Evolutionary conservation across 164 flowering plant genomes (phyloP).

Genomic region (Euptelea pleiosperma): DNA sequence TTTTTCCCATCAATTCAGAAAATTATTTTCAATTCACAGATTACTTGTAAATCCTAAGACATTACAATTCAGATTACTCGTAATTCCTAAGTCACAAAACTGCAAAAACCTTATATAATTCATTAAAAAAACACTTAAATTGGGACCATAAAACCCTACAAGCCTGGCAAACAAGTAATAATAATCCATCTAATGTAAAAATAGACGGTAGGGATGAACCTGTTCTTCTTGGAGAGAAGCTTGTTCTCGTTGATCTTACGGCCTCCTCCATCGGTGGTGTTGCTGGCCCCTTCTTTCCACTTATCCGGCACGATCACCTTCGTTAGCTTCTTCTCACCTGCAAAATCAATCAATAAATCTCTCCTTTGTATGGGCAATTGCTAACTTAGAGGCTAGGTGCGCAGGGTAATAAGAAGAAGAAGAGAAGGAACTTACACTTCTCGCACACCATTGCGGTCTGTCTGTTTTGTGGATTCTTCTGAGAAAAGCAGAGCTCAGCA

Average conservation of each 20-base stretch:
- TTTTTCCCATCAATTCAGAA: too few relatives aligned
- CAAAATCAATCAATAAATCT: constrained; percentile 5
- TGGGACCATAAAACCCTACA: background rate
- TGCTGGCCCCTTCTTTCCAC: constrained; percentile 99
- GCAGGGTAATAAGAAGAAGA: background rate
- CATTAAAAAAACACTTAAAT: too few relatives aligned
- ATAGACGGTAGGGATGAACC: constrained; percentile 34
- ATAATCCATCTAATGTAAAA: background rate
- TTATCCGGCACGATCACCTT: constrained; percentile 98
- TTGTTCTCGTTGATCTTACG: constrained; percentile 98
- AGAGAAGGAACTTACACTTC: constrained; percentile 50
- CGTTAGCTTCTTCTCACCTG: constrained; percentile 84
- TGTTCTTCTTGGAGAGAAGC: constrained; percentile 89
- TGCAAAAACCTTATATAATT: too few relatives aligned
- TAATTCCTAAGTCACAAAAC: too few relatives aligned
- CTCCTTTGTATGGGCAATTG: too few relatives aligned
- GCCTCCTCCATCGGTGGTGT: constrained; percentile 95
- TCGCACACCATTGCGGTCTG: constrained; percentile 64
- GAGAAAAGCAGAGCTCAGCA: too few relatives aligned
- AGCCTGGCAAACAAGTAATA: background rate
- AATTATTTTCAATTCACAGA: too few relatives aligned
- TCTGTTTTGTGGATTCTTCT: background rate
- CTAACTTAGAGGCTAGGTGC: background rate
- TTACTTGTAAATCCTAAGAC: too few relatives aligned
- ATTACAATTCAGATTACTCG: too few relatives aligned